Base-by-base conservation (phyloP, 164 flowering plant genomes). In the Vitis rupestris region DNA sequence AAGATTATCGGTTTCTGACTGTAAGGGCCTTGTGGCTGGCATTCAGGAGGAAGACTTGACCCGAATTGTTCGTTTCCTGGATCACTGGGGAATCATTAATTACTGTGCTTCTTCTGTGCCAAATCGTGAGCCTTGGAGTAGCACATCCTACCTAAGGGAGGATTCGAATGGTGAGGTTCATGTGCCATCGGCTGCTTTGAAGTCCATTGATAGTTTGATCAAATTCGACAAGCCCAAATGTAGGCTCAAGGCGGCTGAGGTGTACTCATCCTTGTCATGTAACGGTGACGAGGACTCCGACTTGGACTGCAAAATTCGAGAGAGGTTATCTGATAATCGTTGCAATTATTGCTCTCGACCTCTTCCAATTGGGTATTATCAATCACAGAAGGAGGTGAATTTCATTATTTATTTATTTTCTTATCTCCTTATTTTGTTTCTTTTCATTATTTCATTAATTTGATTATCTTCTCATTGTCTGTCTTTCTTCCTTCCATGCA, bases 61-160 rank as follows among this genome's bases (percentile, higher is more conserved):
- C 70, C 84, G 97, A 60, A 87, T 96, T 69, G 70, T 88, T 65
- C 81, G 95, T 58, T 96, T 96, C 75, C 90, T 96, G 67, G 93
- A 96, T 68, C 87, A 93, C 54, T 96, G 98, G 99, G 99, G 99
- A 64, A 89, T 96, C 64, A 88, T 96, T 49, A 96, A 96, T 74
- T 93, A 93, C 73, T 92, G 91, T 83, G 93, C 89, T 15, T 59
- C 80, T 30, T 67, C 72, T n/a, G 55, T 78, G 13, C 83, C 82
- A 9, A 69, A 64, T 66, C 77, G 52, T 56, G 90, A 87, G 61
- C 65, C 79, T 61, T 81, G 70, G 82, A 76, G 68, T 74, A 79
- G 71, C 51, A 87, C 75, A 19, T 81, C 84, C 7, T 82, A 69
- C 65, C 63, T 96, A 19, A 84, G 72, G 56, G 99, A 93, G 82